phyloP scores from a whole-genome alignment of 2,329 filamentous ascomycete species.

The Trichoderma koningii region DNA sequence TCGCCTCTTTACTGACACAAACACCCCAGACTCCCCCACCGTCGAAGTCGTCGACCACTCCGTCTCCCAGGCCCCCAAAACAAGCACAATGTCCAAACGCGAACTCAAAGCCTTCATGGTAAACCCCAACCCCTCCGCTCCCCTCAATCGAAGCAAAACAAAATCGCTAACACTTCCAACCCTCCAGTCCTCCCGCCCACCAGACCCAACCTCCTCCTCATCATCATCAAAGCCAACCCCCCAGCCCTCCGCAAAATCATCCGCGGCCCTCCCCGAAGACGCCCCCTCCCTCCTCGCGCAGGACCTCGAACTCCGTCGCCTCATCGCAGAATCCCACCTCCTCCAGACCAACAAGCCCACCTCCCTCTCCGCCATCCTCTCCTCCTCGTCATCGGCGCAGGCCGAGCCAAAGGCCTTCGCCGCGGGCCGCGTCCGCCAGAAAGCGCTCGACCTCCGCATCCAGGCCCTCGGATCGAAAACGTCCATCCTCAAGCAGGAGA shows the following conservation, averaged over 20 bases:
- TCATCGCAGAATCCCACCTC: slow-evolving; percentile 89
- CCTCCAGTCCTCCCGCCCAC: slow-evolving; percentile 52
- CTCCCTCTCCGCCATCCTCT: slow-evolving; percentile 44
- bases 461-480: slow-evolving; percentile 77
- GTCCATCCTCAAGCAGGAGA: slow-evolving; percentile 74
- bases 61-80: slow-evolving; percentile 41
- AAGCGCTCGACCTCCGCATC: slow-evolving; percentile 80
- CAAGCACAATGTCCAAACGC: slow-evolving; percentile 59
- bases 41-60: slow-evolving; percentile 67
- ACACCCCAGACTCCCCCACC: slow-evolving; percentile 32
- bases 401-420: slow-evolving; percentile 48
- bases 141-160: not conserved
- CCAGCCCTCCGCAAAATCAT: slow-evolving; percentile 31
- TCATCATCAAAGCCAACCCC: slow-evolving; percentile 29
- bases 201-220: slow-evolving; percentile 39
- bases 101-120: slow-evolving; percentile 81
- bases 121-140: slow-evolving; percentile 20
- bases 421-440: slow-evolving; percentile 72
- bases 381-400: slow-evolving; percentile 39
- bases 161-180: slow-evolving; percentile 2
- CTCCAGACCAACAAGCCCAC: slow-evolving; percentile 58
- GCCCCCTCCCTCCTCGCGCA: slow-evolving; percentile 76
- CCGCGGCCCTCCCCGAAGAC: slow-evolving; percentile 54
- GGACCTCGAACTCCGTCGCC: slow-evolving; percentile 86
- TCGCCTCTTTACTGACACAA: slow-evolving; percentile 19